Evolutionary conservation across 2,329 filamentous ascomycete species (phyloP).

Genomic region (Sclerotinia spermophila): DNA sequence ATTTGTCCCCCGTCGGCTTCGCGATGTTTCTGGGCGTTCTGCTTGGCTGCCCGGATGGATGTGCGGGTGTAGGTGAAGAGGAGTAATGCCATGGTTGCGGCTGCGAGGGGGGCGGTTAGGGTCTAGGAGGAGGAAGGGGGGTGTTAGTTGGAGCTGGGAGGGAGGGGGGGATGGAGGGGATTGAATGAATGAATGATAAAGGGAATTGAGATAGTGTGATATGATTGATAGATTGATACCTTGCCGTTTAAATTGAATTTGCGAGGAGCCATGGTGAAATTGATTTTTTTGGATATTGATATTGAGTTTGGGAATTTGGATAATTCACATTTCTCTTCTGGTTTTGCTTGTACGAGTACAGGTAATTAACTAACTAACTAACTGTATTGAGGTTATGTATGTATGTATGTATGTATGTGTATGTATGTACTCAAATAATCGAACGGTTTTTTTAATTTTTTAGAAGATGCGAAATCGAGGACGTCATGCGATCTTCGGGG

Average conservation of each 20-base stretch:
- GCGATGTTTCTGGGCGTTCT: constrained; percentile 57
- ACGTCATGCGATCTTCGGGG: constrained; percentile 20
- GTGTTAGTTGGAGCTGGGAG: background rate
- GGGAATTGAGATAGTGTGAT: background rate
- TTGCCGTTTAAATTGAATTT: constrained; percentile 35
- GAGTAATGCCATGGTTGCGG: constrained; percentile 52
- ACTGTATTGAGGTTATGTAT: no score
- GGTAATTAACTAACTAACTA: no score
- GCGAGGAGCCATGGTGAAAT: constrained; percentile 22
- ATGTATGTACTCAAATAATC: background rate
- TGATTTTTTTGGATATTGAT: background rate
- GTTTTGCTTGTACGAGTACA: background rate
- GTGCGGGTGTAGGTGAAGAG: constrained; percentile 58
- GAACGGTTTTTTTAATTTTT: constrained; percentile 1
- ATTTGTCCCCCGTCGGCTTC: constrained; percentile 55
- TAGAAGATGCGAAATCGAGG: constrained; percentile 14
- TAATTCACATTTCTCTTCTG: background rate
- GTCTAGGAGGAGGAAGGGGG: constrained; percentile 23
- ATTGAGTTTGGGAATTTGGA: background rate
- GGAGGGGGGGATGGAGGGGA: background rate
- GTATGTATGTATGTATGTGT: no score
- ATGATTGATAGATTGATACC: no score
- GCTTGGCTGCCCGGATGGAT: constrained; percentile 62
- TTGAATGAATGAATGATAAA: background rate
- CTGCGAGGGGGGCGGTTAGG: constrained; percentile 49